Evolutionary conservation across 2,329 filamentous ascomycete species (phyloP).

Genomic region (Paecilomyces fulvus): DNA sequence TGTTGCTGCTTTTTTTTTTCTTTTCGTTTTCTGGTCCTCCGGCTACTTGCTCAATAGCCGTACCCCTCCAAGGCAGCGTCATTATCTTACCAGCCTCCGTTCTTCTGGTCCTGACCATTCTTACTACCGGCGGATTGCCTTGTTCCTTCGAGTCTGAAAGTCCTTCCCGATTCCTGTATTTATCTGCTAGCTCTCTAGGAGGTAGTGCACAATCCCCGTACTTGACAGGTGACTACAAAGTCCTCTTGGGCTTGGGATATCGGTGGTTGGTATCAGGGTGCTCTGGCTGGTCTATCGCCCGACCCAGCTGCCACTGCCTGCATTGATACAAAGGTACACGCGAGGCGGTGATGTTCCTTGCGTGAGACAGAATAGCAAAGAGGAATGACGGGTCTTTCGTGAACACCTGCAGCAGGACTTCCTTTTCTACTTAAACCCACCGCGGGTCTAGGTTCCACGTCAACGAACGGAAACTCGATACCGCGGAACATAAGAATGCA

Average conservation of each 20-base stretch:
- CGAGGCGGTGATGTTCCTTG: conserved; percentile 11
- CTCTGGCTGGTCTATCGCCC: conserved; percentile 24
- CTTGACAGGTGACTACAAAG: neutral
- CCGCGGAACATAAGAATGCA: neutral
- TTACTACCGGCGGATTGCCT: neutral
- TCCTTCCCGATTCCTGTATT: neutral
- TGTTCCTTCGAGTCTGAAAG: neutral
- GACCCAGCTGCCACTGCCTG: conserved; percentile 5
- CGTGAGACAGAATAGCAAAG: conserved; percentile 11
- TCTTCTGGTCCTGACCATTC: neutral
- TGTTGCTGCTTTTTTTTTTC: neutral
- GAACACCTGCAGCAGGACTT: conserved; percentile 14
- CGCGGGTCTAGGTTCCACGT: neutral
- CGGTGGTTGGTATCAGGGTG: conserved; percentile 15
- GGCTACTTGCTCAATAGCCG: neutral
- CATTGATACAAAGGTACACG: conserved; percentile 18
- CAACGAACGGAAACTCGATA: neutral
- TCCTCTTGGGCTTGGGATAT: neutral
- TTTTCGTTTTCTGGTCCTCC: neutral
- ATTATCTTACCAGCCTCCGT: neutral
- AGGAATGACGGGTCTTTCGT: conserved; percentile 26
- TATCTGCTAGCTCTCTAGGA: neutral
- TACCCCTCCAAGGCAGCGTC: neutral
- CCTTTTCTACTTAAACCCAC: neutral
- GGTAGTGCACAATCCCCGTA: neutral